A percentile compares a stretch with the other conserved stretches of the same genome.
Conservation (phyloP, 1,139 yeast species). For the Pichia cactophila region DNA sequence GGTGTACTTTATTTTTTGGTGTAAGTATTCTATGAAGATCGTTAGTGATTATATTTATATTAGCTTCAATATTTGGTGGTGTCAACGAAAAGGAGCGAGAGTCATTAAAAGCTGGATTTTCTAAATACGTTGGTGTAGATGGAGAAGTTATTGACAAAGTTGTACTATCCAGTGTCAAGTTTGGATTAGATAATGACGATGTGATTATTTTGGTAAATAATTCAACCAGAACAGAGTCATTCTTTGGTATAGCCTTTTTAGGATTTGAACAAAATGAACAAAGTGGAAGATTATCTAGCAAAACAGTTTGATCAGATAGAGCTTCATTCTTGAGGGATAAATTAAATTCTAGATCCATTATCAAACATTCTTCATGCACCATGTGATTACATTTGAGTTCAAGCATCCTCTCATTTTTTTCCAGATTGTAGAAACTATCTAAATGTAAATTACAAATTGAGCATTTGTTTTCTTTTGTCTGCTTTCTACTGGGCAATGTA, state of each 20-base stretch:
- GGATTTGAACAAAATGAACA: slow-evolving; percentile 26
- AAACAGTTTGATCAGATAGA: not conserved
- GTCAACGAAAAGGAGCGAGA: slow-evolving; percentile 5
- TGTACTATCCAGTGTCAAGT: not conserved
- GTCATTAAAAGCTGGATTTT: not conserved
- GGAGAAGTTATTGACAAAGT: slow-evolving; percentile 5
- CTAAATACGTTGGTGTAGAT: not conserved
- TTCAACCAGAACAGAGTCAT: slow-evolving; percentile 21
- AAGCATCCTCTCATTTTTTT: slow-evolving; percentile 26
- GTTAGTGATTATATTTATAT: not conserved
- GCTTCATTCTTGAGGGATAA: not conserved
- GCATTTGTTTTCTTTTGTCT: slow-evolving; percentile 17
- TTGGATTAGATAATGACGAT: not conserved
- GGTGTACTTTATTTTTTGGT: not conserved
- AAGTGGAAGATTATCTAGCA: slow-evolving; percentile 21
- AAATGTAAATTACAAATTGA: slow-evolving; percentile 30
- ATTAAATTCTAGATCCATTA: slow-evolving; percentile 25
- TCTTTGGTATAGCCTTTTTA: slow-evolving; percentile 25
- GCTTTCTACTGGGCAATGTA: slow-evolving; percentile 1
- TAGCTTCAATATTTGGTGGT: slow-evolving; percentile 1
- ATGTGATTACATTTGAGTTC: slow-evolving; percentile 29
- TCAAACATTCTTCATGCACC: slow-evolving; percentile 33
- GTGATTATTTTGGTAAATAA: slow-evolving; percentile 21
- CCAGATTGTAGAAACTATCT: slow-evolving; percentile 18
- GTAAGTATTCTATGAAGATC: not conserved